phyloP scores from a whole-genome alignment of 2,329 filamentous ascomycete species.

The Xylariaceae sp. region DNA sequence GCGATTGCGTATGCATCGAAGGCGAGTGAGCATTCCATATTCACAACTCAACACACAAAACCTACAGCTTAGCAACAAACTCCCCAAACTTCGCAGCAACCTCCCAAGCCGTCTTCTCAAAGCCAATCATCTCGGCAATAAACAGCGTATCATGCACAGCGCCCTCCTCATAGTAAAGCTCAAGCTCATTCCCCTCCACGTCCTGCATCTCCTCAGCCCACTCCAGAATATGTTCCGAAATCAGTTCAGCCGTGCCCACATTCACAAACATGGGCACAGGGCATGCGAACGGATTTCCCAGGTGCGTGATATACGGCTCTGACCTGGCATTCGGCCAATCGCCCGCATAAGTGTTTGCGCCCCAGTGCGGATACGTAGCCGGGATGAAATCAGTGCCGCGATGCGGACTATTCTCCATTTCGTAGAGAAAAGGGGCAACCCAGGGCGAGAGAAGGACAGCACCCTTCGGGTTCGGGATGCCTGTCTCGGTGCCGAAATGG shows the following conservation, averaged over 20 bases:
- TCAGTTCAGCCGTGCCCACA: slow-evolving; percentile 23
- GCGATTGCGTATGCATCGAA: too few relatives aligned
- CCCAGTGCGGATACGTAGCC: slow-evolving; percentile 40
- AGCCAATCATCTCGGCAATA: slow-evolving; percentile 39
- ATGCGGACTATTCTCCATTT: slow-evolving; percentile 8
- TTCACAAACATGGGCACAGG: slow-evolving; percentile 23
- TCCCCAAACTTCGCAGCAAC: slow-evolving; percentile 17
- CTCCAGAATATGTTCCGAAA: slow-evolving; percentile 42
- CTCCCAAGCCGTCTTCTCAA: slow-evolving; percentile 30
- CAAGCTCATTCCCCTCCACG: slow-evolving; percentile 24
- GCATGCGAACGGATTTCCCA: slow-evolving; percentile 21
- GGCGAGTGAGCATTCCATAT: too few relatives aligned
- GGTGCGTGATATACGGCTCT: slow-evolving; percentile 34
- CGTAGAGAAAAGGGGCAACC: slow-evolving; percentile 21
- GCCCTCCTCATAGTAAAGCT: slow-evolving; percentile 37
- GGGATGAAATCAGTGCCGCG: slow-evolving; percentile 39
- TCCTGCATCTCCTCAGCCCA: slow-evolving; percentile 52
- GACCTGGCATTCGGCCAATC: slow-evolving; percentile 5
- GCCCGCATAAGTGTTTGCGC: slow-evolving; percentile 34
- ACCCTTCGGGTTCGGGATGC: slow-evolving; percentile 26
- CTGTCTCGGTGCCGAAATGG: slow-evolving; percentile 33
- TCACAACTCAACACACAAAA: background rate
- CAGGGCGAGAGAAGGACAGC: slow-evolving; percentile 33
- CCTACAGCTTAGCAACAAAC: slow-evolving; percentile 6
- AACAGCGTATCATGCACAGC: slow-evolving; percentile 46